Evolutionary conservation across 2,329 filamentous ascomycete genomes (phyloP).

Genomic region (Pseudogymnoascus sp.): DNA sequence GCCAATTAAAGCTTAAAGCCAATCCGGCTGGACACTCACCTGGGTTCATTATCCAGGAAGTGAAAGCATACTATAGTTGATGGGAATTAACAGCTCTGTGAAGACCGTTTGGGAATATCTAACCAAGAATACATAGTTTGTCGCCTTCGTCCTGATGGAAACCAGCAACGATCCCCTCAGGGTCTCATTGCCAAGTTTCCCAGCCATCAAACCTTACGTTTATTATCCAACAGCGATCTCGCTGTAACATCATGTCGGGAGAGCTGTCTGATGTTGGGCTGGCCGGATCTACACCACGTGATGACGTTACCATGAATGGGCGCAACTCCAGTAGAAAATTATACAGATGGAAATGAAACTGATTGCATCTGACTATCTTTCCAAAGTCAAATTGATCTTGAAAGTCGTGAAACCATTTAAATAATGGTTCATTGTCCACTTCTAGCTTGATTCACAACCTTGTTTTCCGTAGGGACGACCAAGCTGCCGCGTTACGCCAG

Average conservation of each 20-base stretch:
- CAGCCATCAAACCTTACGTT: not conserved
- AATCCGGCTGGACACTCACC: not conserved
- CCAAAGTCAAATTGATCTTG: not conserved
- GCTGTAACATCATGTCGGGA: not conserved
- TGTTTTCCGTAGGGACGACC: not conserved
- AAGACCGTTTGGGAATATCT: not conserved
- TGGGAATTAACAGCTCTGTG: not conserved
- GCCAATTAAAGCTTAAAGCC: not conserved
- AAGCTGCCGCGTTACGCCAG: not conserved
- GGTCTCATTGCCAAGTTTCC: not conserved
- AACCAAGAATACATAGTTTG: not conserved
- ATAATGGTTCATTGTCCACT: not conserved
- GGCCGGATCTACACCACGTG: slow-evolving; percentile 4
- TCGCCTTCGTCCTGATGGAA: not conserved
- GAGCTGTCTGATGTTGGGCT: not conserved
- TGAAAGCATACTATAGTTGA: not conserved
- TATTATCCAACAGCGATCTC: not conserved
- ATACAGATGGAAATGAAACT: not conserved
- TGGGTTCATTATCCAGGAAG: not conserved
- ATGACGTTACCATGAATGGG: slow-evolving; percentile 1
- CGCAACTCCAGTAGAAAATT: slow-evolving; percentile 4
- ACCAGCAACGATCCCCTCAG: not conserved
- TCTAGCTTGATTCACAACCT: not conserved
- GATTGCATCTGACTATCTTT: not conserved
- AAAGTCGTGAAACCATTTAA: not conserved